Percentiles rank a stretch among this genome's conserved stretches.
phyloP scores from a whole-genome alignment of 75 land plant species.

The Cunninghamia lanceolata region DNA sequence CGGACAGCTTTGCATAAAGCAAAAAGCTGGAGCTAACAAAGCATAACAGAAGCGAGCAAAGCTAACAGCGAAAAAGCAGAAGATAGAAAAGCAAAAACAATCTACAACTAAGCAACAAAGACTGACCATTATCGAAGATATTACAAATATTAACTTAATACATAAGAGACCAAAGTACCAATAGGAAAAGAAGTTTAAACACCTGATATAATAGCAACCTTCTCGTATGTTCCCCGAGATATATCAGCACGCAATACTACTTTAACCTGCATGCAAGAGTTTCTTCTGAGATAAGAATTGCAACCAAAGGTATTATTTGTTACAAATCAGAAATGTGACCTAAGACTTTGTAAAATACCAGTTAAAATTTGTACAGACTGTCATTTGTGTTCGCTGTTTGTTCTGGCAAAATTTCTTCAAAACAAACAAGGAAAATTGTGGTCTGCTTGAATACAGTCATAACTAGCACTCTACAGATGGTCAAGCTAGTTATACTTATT shows the following conservation, averaged over 20 bases:
- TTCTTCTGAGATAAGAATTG: not conserved
- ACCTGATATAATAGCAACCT: slow-evolving; percentile 98
- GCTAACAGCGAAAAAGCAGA: too few species aligned
- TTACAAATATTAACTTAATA: too few species aligned
- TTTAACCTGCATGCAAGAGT: slow-evolving; percentile 63
- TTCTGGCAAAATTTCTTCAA: not conserved
- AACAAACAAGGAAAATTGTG: not conserved
- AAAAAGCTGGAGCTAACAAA: too few species aligned
- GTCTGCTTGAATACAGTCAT: not conserved
- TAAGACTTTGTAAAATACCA: not conserved
- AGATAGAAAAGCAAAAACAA: too few species aligned
- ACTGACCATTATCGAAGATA: too few species aligned
- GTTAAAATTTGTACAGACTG: not conserved
- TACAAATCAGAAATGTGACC: not conserved
- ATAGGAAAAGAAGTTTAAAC: not conserved
- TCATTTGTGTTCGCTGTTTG: not conserved
- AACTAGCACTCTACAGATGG: not conserved
- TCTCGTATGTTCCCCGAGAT: slow-evolving; percentile 52
- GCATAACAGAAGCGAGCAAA: too few species aligned
- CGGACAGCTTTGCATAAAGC: too few species aligned
- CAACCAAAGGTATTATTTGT: not conserved
- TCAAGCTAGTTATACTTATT: not conserved
- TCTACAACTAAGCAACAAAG: too few species aligned
- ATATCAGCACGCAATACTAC: slow-evolving; percentile 96
- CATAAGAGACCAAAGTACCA: not conserved